Evolutionary conservation across 257 asterid species (phyloP).

Genomic region (Phtheirospermum japonicum): DNA sequence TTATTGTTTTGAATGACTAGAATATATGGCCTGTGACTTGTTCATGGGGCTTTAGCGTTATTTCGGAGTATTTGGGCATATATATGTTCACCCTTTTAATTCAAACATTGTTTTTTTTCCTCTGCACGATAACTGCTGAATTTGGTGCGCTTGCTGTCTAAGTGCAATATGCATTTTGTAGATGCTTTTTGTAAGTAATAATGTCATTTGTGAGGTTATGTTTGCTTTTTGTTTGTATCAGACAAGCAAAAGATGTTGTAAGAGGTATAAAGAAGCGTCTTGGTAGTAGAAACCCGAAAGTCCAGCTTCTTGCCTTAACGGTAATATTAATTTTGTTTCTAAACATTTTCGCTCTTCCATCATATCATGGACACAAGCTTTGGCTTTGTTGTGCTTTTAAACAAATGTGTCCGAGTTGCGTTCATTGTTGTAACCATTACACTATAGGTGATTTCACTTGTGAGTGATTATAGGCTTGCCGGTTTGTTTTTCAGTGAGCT

Average conservation of each 20-base stretch:
- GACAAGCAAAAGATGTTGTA: conserved; percentile 95
- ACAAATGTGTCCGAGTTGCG: not conserved
- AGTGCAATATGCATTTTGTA: not conserved
- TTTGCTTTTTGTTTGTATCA: conserved; percentile 35
- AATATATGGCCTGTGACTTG: not conserved
- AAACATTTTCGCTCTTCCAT: not conserved
- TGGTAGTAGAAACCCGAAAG: conserved; percentile 89
- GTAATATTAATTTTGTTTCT: conserved; percentile 45
- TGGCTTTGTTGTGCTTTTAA: not conserved
- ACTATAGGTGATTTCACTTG: not conserved
- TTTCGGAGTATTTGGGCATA: conserved; percentile 6
- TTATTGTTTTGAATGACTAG: not conserved
- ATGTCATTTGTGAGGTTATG: conserved; percentile 24
- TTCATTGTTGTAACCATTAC: not conserved
- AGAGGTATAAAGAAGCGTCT: conserved; percentile 88
- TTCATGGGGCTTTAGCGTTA: not conserved
- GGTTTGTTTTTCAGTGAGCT: not conserved
- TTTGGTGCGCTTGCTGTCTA: not conserved
- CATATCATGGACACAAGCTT: not conserved
- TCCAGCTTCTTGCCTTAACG: conserved; percentile 94
- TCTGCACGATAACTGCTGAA: conserved; percentile 6
- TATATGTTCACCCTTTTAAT: not conserved
- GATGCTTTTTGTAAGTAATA: conserved; percentile 9
- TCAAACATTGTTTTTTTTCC: not conserved
- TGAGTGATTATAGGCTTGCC: conserved; percentile 1